Base-by-base conservation (phyloP, 495 filamentous ascomycete species). In the Lepraria neglecta region DNA sequence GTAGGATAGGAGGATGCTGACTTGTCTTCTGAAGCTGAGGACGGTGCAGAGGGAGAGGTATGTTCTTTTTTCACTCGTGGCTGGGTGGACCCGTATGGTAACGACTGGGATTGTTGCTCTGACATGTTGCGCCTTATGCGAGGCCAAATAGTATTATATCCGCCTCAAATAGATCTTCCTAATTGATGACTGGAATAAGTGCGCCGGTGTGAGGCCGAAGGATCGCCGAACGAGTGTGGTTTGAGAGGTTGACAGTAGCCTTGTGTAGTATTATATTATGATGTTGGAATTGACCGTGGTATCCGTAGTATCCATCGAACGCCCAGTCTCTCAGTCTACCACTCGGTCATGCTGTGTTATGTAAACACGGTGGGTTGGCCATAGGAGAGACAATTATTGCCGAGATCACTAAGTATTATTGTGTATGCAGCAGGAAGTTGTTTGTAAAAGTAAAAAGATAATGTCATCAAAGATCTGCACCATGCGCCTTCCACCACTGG, bases 131-230 rank as follows among this genome's bases (percentile, higher is more conserved):
- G 27, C 21, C 31, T 31, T 19, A 17, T 55, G 50, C 59, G 48
- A 40, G 27, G 14, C 50, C 24, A 51, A 46, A 54, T 19, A 38
- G n/a, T 61, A 55, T 47, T 55, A 45, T 61, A 42, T 55, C 30
- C 19, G 50, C 30, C 50, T 35, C 40, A 17, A 28, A 31, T 17
- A 2, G 30, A 38, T 61, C 38, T 46, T 27, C 9, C 50, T 44
- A 42, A 33, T 24, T 11, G 40, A 44, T 40, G 27, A 45, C 17
- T 61, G 31, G 50, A n/a, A 61, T 47, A 42, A 24, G 17, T 35
- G 50, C 27, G 43, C 17, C 55, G 59, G 59, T 56, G 59, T 61
- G 59, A 48, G 59, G 59, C 59, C 27, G 21, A 30, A 53, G 38
- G 50, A 28, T 28, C 14, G 21, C n/a, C 21, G 11, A 47, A n/a